These are phyloP conservation scores for Podaxis rugospora DNA, from an alignment of 768 basidiomycete species.

Conservation along the genomic window DNA sequence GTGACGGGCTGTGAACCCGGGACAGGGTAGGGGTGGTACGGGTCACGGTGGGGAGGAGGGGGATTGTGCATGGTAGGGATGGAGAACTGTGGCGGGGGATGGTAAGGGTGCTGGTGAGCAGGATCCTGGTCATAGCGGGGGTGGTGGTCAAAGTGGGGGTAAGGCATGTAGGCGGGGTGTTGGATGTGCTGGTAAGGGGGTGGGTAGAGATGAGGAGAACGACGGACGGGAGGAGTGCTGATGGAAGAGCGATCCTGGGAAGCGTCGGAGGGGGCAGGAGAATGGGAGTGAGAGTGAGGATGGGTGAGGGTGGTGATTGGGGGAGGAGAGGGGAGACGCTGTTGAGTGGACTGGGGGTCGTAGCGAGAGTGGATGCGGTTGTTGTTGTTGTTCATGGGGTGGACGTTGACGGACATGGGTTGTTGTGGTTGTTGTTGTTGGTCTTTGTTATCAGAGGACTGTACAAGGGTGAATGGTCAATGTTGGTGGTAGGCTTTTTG, in stretches of 20 bases:
- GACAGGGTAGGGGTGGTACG: constrained; percentile 26
- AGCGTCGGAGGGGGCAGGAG: constrained; percentile 56
- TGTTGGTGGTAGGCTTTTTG: no score
- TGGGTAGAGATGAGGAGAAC: constrained; percentile 34
- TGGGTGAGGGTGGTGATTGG: constrained; percentile 38
- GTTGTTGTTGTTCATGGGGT: not conserved
- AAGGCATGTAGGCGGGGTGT: constrained; percentile 29
- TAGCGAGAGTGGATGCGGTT: constrained; percentile 6
- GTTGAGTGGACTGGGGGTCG: constrained; percentile 15
- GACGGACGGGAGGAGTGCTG: constrained; percentile 52
- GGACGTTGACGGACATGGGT: constrained; percentile 11
- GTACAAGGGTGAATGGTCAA: not conserved
- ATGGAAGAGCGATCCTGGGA: constrained; percentile 58
- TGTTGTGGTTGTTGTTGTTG: no score
- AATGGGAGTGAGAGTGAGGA: constrained; percentile 39
- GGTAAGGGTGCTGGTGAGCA: constrained; percentile 19
- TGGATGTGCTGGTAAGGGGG: constrained; percentile 28
- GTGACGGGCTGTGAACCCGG: constrained; percentile 27
- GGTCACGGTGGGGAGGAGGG: constrained; percentile 14
- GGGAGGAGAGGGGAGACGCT: constrained; percentile 28
- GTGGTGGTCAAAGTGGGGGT: constrained; percentile 22
- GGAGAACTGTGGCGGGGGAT: constrained; percentile 17
- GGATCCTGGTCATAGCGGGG: constrained; percentile 23
- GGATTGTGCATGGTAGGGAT: constrained; percentile 14
- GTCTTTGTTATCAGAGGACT: constrained; percentile 1